A percentile compares a stretch with the other conserved stretches of the same genome.
These are phyloP conservation scores for Nakazawaea ernobii DNA, from an alignment of 805 yeast genomes.

Conservation along the genomic window DNA sequence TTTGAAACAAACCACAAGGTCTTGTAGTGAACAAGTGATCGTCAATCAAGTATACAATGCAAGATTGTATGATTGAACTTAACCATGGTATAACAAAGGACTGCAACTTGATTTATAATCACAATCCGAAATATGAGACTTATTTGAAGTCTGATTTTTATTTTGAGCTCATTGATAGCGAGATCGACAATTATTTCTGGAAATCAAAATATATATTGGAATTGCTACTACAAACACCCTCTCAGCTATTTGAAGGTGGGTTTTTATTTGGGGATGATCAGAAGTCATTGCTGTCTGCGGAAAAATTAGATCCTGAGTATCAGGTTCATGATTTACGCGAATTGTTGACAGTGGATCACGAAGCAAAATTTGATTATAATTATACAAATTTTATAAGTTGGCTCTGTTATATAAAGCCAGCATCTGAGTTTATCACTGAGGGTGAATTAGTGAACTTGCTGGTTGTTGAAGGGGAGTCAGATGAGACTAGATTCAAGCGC, in stretches of 20 bases:
- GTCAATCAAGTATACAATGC: background rate
- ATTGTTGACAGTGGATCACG: constrained; percentile 1
- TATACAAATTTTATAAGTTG: background rate
- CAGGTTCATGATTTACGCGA: background rate
- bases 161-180: background rate
- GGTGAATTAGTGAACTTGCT: background rate
- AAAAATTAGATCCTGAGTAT: background rate
- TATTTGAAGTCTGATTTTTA: background rate
- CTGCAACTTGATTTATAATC: background rate
- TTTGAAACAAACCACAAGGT: no score
- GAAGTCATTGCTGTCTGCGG: background rate
- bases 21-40: no score
- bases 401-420: background rate
- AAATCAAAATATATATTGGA: background rate
- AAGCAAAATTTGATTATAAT: background rate
- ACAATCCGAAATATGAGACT: background rate
- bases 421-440: background rate
- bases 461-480: background rate
- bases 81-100: background rate
- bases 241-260: background rate
- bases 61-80: background rate
- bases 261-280: background rate
- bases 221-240: background rate
- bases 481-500: background rate
- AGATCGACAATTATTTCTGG: background rate